A percentile compares a stretch with the other conserved stretches of the same genome.
Conservation (phyloP, 257 asterid species). For the Solanum dulcamara region DNA sequence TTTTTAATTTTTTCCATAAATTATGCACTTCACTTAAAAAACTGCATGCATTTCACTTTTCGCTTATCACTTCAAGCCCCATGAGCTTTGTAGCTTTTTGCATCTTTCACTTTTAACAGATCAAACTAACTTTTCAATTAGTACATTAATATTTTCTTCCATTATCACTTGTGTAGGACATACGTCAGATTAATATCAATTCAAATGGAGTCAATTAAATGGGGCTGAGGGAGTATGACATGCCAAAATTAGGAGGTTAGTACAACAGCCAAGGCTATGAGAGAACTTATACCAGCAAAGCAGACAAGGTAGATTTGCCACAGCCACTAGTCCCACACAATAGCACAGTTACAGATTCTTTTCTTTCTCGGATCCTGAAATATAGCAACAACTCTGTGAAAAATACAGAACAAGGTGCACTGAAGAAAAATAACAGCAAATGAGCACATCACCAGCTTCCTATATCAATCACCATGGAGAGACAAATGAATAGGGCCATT, state of each 20-base stretch:
- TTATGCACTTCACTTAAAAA: background rate
- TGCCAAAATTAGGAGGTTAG: background rate
- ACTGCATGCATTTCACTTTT: background rate
- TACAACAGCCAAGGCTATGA: background rate
- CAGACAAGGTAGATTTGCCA: slow-evolving; percentile 98
- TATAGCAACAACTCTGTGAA: background rate
- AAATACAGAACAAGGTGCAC: background rate
- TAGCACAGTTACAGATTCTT: slow-evolving; percentile 78
- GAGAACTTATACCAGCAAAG: slow-evolving; percentile 61
- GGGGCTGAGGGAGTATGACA: background rate
- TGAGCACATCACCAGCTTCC: background rate
- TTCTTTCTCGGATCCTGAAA: slow-evolving; percentile 86
- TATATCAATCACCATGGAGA: background rate
- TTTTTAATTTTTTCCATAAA: background rate
- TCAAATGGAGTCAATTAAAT: background rate
- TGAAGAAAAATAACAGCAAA: background rate
- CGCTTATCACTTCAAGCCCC: background rate
- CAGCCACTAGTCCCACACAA: slow-evolving; percentile 99
- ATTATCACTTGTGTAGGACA: background rate
- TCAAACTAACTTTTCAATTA: background rate
- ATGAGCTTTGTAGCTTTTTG: background rate
- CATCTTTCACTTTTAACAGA: background rate
- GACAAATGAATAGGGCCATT: background rate
- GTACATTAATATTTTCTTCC: background rate
- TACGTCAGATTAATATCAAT: background rate